These are phyloP conservation scores for Thozetella sp. DNA, from an alignment of 495 filamentous ascomycete genomes.

Conservation along the genomic window DNA sequence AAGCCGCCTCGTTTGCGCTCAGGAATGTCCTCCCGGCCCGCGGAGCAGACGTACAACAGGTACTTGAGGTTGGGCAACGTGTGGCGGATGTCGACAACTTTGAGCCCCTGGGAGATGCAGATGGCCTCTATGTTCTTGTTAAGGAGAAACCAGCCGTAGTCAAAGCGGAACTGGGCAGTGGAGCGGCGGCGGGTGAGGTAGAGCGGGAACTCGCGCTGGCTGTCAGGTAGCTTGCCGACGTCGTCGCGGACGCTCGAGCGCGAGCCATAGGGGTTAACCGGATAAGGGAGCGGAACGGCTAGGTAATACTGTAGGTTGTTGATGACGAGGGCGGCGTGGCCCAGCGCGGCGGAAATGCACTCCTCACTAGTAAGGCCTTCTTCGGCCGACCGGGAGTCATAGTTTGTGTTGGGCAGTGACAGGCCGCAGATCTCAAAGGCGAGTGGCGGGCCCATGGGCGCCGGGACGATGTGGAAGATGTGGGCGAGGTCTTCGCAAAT, in stretches of 20 bases:
- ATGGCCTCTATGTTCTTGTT: constrained; percentile 93
- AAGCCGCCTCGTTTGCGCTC: constrained; percentile 78
- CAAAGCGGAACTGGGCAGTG: constrained; percentile 81
- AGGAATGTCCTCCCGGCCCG: constrained; percentile 75
- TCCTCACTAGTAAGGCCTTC: constrained; percentile 58
- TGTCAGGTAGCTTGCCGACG: constrained; percentile 65
- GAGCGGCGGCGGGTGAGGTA: constrained; percentile 65
- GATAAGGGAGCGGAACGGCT: constrained; percentile 76
- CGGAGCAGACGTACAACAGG: constrained; percentile 82
- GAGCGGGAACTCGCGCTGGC: constrained; percentile 75
- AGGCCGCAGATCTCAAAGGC: constrained; percentile 77
- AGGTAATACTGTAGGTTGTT: constrained; percentile 84
- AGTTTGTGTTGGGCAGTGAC: constrained; percentile 75
- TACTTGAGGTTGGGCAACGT: constrained; percentile 94
- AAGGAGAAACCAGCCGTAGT: constrained; percentile 91
- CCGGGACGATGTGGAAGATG: constrained; percentile 80
- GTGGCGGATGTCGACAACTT: constrained; percentile 83
- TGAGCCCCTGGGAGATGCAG: constrained; percentile 70
- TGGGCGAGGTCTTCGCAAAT: constrained; percentile 79
- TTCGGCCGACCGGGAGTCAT: constrained; percentile 43
- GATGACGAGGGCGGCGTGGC: constrained; percentile 76
- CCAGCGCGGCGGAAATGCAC: constrained; percentile 77
- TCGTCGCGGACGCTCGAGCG: constrained; percentile 79
- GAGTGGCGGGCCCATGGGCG: constrained; percentile 52
- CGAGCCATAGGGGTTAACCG: constrained; percentile 70